A percentile compares a stretch with the other conserved stretches of the same genome.
Conservation (phyloP, 768 basidiomycete species). For the Tricholoma flavovirens region DNA sequence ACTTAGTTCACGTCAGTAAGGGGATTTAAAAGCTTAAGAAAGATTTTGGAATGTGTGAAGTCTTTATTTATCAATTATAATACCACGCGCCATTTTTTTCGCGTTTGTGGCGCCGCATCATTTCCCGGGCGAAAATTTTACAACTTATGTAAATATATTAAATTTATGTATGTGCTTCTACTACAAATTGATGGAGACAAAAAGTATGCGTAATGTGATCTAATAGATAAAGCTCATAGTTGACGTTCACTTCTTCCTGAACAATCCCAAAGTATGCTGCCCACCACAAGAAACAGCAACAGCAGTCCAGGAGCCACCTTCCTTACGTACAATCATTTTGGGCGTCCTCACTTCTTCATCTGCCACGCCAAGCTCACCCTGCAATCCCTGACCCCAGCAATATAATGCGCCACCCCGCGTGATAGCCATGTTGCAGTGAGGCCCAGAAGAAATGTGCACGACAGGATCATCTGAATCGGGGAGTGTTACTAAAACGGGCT, state of each 20-base stretch:
- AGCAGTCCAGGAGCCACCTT: conserved; percentile 67
- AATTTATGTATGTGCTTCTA: background rate
- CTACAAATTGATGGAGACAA: background rate
- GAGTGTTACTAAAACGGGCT: conserved; percentile 63
- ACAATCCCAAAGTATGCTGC: conserved; percentile 69
- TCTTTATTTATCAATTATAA: background rate
- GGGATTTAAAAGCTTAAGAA: too few relatives aligned
- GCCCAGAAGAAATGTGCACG: conserved; percentile 59
- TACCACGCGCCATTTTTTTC: background rate
- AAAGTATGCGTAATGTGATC: background rate
- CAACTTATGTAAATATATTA: too few relatives aligned
- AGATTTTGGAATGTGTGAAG: background rate
- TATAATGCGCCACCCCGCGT: conserved; percentile 64
- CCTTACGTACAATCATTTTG: conserved; percentile 60
- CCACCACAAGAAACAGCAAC: conserved; percentile 68
- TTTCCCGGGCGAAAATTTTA: too few relatives aligned
- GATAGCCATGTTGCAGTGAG: conserved; percentile 68
- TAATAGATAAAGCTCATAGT: background rate
- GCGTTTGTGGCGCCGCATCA: background rate
- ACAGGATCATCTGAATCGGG: conserved; percentile 61
- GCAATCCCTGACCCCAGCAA: conserved; percentile 74
- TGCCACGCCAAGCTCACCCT: conserved; percentile 67
- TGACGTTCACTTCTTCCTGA: conserved; percentile 49
- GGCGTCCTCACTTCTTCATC: conserved; percentile 59
- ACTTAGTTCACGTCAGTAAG: background rate